Conservation (phyloP, 257 asterid genomes). For the Rehmannia glutinosa region DNA sequence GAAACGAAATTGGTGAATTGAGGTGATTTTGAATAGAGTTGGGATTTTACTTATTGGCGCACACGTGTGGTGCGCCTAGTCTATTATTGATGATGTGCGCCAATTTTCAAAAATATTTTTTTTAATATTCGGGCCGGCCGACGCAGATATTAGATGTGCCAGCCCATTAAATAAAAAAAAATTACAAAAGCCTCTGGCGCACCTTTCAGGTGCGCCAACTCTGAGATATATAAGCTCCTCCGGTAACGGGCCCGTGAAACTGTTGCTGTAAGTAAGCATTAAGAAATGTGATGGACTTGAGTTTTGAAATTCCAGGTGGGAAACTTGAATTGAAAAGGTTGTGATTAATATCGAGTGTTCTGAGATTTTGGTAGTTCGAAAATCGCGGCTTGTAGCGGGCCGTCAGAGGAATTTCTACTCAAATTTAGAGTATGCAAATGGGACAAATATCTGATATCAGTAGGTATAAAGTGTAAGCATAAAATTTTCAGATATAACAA, state of each 20-base stretch:
- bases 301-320: constrained; percentile 55
- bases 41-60: too few species aligned
- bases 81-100: too few species aligned
- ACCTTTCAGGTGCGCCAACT: too few species aligned
- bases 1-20: too few species aligned
- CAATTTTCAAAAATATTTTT: too few species aligned
- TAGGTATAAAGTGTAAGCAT: constrained; percentile 36
- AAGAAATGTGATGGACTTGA: constrained; percentile 41
- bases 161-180: too few species aligned
- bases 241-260: constrained; percentile 66
- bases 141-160: too few species aligned
- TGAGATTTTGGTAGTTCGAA: constrained; percentile 55
- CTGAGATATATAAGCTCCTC: constrained; percentile 42
- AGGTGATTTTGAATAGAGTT: too few species aligned
- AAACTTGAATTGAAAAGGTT: constrained; percentile 66
- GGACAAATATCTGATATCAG: constrained; percentile 36
- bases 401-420: constrained; percentile 65
- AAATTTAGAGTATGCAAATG: constrained; percentile 58
- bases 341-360: constrained; percentile 61
- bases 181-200: too few species aligned
- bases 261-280: constrained; percentile 79
- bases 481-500: too few species aligned
- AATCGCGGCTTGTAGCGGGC: constrained; percentile 47
- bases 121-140: too few species aligned
- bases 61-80: too few species aligned